Base-by-base conservation (phyloP, 352 stramenopile species). In the Globisporangium orthogonon region DNA sequence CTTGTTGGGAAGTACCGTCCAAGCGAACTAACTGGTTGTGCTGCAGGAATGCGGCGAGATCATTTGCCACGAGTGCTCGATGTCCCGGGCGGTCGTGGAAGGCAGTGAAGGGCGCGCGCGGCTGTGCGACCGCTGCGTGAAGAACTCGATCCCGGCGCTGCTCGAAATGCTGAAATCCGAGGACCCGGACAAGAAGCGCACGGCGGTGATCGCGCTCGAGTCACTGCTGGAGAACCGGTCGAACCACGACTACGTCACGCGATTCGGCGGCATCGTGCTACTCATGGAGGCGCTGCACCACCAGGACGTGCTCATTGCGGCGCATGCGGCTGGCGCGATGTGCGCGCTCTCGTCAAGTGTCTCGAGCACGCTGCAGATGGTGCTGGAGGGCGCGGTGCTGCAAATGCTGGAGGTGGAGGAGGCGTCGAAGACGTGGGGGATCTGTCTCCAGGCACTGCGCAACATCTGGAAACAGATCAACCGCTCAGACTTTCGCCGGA, bases 391-490 rank as follows among this genome's bases (percentile, higher is more conserved):
- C 54, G 84, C 82, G n/a, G 86, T 95, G 28, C 61, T 94, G 43
- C 83, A 95, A 60, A 93, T 95, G 82, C 68, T 95, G 17, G 83
- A 95, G 53, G 83, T 94, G 1, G 82, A 92, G 47, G 86, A 94
- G 61, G 78, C 67, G 7, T 69, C 84, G 1, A 75, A 69, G 40
- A 88, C 86, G 3, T 94, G 84, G 86, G 78, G 70, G 0, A 86
- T 91, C 61, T 94, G 83, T 47, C 65, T 94, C 18, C 78, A 89
- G 47, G 80, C 83, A 15, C 70, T 95, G 30, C 79, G 84, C 4
- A 94, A 95, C 54, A 87, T 95, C 65, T 95, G 86, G 86, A 90
- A 92, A 58, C 85, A 95, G 57, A 91, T 95, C 52, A 91, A 88
- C 51, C 76, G 74, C 43, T 74, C 86, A 17, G 84, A 94, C 53